phyloP scores from a whole-genome alignment of 352 stramenopile genomes.

The Globisporangium cederbergense region DNA sequence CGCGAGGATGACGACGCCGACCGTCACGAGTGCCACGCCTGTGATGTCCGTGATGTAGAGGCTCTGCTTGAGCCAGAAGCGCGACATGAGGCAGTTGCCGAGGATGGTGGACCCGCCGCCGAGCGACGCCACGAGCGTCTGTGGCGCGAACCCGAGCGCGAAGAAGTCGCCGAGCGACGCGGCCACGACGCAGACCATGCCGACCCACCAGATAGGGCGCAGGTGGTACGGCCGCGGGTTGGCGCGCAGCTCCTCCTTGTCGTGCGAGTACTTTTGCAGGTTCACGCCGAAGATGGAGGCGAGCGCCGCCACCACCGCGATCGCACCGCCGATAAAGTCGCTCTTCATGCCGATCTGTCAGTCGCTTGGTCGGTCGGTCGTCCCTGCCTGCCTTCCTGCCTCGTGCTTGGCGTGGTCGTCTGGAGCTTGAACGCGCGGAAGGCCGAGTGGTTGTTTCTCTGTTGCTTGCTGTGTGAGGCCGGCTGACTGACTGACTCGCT shows the following conservation, averaged over 20 bases:
- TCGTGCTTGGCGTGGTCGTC: not conserved
- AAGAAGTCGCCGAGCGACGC: slow-evolving; percentile 85
- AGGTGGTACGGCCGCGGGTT: slow-evolving; percentile 73
- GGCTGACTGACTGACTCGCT: not conserved
- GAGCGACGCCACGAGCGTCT: slow-evolving; percentile 82
- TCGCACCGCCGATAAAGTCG: slow-evolving; percentile 72
- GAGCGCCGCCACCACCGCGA: slow-evolving; percentile 72
- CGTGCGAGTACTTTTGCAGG: slow-evolving; percentile 89
- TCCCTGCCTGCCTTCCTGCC: not conserved
- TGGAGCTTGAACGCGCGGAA: not conserved
- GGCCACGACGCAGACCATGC: slow-evolving; percentile 81
- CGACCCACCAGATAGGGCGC: slow-evolving; percentile 87
- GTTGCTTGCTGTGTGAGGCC: not conserved
- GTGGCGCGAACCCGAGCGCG: slow-evolving; percentile 82
- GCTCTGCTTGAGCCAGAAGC: slow-evolving; percentile 86
- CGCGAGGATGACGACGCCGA: slow-evolving; percentile 79
- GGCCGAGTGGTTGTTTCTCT: not conserved
- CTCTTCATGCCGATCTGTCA: slow-evolving; percentile 41
- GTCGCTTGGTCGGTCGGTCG: not conserved
- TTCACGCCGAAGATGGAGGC: slow-evolving; percentile 90
- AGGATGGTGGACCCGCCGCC: slow-evolving; percentile 81
- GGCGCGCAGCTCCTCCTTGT: slow-evolving; percentile 74
- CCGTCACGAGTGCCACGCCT: slow-evolving; percentile 68
- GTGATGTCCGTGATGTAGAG: slow-evolving; percentile 83
- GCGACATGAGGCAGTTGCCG: slow-evolving; percentile 81